Base-by-base conservation (phyloP, 805 yeast genomes). In the Blastobotrys terrestris region DNA sequence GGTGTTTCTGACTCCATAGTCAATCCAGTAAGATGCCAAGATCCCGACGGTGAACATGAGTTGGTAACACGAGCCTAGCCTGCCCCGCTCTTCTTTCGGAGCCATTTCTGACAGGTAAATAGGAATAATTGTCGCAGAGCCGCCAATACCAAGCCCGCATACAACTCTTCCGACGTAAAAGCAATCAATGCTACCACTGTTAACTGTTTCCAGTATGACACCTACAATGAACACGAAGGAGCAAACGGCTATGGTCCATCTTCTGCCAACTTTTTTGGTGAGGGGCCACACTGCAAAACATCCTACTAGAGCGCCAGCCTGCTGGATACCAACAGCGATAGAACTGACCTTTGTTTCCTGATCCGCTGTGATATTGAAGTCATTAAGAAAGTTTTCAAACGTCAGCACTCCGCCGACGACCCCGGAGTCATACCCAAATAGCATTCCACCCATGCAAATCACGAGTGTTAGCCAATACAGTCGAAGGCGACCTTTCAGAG, bases 401-500 rank as follows among this genome's bases (percentile, higher is more conserved):
- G 87, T 92, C 51, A 85, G 64, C 3, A 89, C 71, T 56, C 87
- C 88, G 65, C 88, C 87, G 48, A 88, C 84, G 46, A 87, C 71
- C 1, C 96, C 96, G 0, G 96, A 88, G 67, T 89, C 96, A 64
- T 87, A 90, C 1, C 96, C 96, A 65, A 85, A 89, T 42, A 89
- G 71, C 64, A 89, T 85, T 0, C 96, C 97, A 22, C 96, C 96
- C 13, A 86, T 15, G 13, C 46, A 44, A 20, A 18, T 18, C 11
- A 41, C 44, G 19, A 18, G 16, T 40, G 41, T 35, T 35, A 45
- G 35, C 35, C 35, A 26, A 11, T 26, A 26, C 35, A 26, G n/a
- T n/a, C n/a, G n/a, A n/a, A n/a, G n/a, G n/a, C n/a, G n/a, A 26
- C 35, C 35, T 26, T 26, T 5, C 35, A 26, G n/a, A n/a, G n/a